Base-by-base conservation (phyloP, 1,139 yeast genomes). In the Spencermartinsiella ligniputridi region DNA sequence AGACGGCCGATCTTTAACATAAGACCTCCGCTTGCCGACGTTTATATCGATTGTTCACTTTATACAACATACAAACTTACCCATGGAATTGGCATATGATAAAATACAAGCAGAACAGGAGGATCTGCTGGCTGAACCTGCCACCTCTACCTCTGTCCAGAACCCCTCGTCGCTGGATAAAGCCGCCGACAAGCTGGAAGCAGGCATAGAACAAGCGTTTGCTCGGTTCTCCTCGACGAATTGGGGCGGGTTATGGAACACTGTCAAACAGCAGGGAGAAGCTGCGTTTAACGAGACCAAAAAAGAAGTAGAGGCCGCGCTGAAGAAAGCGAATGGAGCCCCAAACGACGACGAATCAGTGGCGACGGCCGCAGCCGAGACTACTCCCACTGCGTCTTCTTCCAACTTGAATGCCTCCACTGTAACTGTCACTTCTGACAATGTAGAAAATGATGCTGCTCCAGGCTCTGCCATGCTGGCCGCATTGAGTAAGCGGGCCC, bases 161-260 rank as follows among this genome's bases (percentile, higher is more conserved):
- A 44, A 44, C n/a, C 43, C 42, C 19, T 49, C 52, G 16, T 47
- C 55, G 19, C 46, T 60, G 12, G 63, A 60, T 41, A 46, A 48
- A 32, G 63, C 63, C 2, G 64, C 79, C 12, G 72, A 68, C 30
- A 67, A 70, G 44, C 61, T 80, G 15, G 85, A 79, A 53, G 56
- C 60, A 9, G 79, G 74, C 49, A 76, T 80, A 40, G 84, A 78
- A 51, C 66, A 72, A 42, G 76, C 78, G 1, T 78, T 76, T 60
- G 55, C 66, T 16, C 42, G 45, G 42, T 49, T 52, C 9, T 49
- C 46, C 52, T 56, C 64, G 24, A 50, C 61, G n/a, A 49, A 62
- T 17, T 60, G 72, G 55, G 62, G 60, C 35, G 69, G 73, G 15
- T 52, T 69, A 47, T 60, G 71, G 55, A 54, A 55, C 13, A 62